Percentiles rank a stretch among this genome's conserved stretches.
Evolutionary conservation across 2,329 filamentous ascomycete species (phyloP).

Genomic region (Colletotrichum sp.): DNA sequence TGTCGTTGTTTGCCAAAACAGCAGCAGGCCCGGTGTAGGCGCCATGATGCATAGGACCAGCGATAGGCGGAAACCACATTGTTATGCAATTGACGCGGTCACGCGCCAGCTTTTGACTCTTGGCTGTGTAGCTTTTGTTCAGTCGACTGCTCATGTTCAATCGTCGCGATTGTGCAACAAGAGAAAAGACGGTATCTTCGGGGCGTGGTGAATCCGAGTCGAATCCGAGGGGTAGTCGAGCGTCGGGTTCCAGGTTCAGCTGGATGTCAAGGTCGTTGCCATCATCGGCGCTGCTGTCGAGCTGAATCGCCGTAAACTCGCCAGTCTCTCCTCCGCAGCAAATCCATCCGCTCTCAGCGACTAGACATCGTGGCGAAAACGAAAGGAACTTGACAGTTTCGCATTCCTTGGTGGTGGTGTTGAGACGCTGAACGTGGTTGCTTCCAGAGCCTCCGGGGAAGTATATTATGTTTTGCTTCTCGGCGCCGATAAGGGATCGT

Average conservation of each 20-base stretch:
- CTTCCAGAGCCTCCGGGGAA: constrained; percentile 79
- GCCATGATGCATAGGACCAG: constrained; percentile 28
- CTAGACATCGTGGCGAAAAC: constrained; percentile 82
- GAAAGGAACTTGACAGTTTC: constrained; percentile 74
- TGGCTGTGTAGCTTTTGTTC: constrained; percentile 51
- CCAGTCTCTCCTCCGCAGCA: constrained; percentile 89
- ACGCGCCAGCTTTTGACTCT: constrained; percentile 58
- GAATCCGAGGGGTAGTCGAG: constrained; percentile 29
- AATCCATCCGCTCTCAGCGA: constrained; percentile 86
- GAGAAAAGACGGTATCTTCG: constrained; percentile 36
- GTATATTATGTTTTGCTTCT: constrained; percentile 79
- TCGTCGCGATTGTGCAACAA: constrained; percentile 38
- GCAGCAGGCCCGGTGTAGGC: constrained; percentile 63
- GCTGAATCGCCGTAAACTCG: constrained; percentile 80
- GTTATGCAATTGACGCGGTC: constrained; percentile 72
- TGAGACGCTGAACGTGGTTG: constrained; percentile 67
- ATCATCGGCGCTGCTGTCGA: constrained; percentile 46
- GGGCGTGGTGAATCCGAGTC: constrained; percentile 31
- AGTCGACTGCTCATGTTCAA: constrained; percentile 36
- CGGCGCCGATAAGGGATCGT: constrained; percentile 85
- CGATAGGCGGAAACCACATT: constrained; percentile 60
- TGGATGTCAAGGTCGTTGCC: constrained; percentile 26
- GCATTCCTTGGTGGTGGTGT: constrained; percentile 71
- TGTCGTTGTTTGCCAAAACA: constrained; percentile 88
- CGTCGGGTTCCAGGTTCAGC: constrained; percentile 36